phyloP scores from a whole-genome alignment of 495 filamentous ascomycete genomes.

The Aspergillus biplanus region DNA sequence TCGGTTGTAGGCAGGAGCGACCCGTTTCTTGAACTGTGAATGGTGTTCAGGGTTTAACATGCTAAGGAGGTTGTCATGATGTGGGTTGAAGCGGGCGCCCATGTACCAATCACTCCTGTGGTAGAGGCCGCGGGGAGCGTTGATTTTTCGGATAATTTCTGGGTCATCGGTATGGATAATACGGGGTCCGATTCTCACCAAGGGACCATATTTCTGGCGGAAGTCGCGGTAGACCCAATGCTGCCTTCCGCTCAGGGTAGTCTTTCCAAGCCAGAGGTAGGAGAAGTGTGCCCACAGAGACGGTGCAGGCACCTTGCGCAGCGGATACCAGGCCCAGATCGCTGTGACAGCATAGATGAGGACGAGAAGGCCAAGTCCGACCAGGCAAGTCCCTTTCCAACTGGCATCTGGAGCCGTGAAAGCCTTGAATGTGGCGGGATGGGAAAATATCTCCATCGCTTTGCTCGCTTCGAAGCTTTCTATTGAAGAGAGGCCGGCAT shows the following conservation, averaged over 20 bases:
- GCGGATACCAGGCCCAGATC: background rate
- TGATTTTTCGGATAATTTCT: background rate
- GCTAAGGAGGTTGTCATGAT: background rate
- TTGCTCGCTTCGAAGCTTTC: too few relatives aligned
- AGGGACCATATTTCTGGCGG: background rate
- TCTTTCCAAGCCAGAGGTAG: background rate
- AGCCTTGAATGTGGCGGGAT: too few relatives aligned
- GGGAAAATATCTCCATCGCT: too few relatives aligned
- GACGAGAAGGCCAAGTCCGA: background rate
- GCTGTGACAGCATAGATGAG: background rate
- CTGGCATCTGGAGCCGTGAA: too few relatives aligned
- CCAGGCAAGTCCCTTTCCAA: too few relatives aligned
- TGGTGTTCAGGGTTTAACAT: background rate
- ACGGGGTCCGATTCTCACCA: background rate
- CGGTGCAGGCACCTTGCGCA: background rate
- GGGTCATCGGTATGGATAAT: background rate
- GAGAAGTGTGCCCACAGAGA: background rate
- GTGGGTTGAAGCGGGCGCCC: background rate
- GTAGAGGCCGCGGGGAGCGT: background rate
- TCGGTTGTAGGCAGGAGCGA: background rate
- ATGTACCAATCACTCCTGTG: background rate
- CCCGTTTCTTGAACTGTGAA: background rate
- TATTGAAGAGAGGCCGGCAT: too few relatives aligned
- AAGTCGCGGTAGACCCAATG: background rate
- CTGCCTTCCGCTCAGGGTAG: background rate